A percentile compares a stretch with the other conserved stretches of the same genome.
Conservation (phyloP, 2,329 filamentous ascomycete genomes). For the Berkeleyomyces rouxiae region DNA sequence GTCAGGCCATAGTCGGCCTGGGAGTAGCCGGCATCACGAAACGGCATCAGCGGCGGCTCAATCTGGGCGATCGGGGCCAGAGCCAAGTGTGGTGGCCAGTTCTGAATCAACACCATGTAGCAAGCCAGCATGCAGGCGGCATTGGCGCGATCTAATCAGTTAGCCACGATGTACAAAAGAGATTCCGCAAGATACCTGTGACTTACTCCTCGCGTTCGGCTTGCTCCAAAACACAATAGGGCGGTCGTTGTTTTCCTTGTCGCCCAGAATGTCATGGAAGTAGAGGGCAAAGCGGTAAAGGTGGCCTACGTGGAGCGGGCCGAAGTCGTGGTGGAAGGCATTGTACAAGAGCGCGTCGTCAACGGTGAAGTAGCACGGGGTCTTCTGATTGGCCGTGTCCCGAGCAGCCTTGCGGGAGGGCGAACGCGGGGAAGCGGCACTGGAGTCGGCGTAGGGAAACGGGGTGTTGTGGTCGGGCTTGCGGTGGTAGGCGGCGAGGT, state of each 20-base stretch:
- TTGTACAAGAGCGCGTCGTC: conserved; percentile 91
- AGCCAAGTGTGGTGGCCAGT: conserved; percentile 90
- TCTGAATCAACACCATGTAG: conserved; percentile 98
- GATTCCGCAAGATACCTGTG: not conserved
- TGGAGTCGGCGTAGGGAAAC: conserved; percentile 59
- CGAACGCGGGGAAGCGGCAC: conserved; percentile 28
- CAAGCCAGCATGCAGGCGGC: conserved; percentile 87
- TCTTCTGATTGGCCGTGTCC: conserved; percentile 19
- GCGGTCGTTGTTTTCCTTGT: conserved; percentile 74
- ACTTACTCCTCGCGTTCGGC: conserved; percentile 68
- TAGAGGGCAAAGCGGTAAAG: conserved; percentile 91
- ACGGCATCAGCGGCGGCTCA: conserved; percentile 95
- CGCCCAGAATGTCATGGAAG: conserved; percentile 86
- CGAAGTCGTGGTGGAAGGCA: conserved; percentile 96
- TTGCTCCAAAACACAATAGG: conserved; percentile 94
- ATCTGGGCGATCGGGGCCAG: conserved; percentile 91
- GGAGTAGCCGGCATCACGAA: conserved; percentile 94
- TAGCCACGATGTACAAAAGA: not conserved
- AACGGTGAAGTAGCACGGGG: conserved; percentile 88
- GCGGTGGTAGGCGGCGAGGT: conserved; percentile 80
- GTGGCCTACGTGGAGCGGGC: conserved; percentile 91
- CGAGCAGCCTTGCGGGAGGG: conserved; percentile 30
- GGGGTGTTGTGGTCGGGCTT: conserved; percentile 64
- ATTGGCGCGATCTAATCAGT: conserved; percentile 60
- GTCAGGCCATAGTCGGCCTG: conserved; percentile 93